Base-by-base conservation (phyloP, 495 filamentous ascomycete species). In the Barbatosphaeria neglecta region DNA sequence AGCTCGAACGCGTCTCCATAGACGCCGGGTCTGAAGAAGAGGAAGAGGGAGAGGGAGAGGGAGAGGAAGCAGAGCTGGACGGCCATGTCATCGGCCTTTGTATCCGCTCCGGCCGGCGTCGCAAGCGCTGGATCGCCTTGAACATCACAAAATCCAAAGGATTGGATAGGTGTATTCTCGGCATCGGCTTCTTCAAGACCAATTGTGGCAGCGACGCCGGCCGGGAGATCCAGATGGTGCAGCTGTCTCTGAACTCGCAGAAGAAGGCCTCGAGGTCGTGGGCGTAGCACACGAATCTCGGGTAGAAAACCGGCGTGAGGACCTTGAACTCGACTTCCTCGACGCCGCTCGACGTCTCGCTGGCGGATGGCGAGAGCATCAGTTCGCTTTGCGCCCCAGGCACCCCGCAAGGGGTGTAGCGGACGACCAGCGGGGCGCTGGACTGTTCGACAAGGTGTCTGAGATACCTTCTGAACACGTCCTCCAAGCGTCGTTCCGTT, bases 291-390 rank as follows among this genome's bases (percentile, higher is more conserved):
- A 75, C 70, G 39, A 83, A 72, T 39, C 70, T 63, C 37, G 72
- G 66, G 57, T 83, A 84, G 54, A 84, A 84, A 1, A 59, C 65
- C 1, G 81, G 78, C 0, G 72, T 78, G 1, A 78, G 59, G 16
- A 81, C 57, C 22, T 69, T 71, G 49, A 83, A 58, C 31, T 72
- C 67, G 2, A 78, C 20, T 13, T 63, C 41, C 11, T 68, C 50
- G 3, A 37, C 41, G 22, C 25, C n/a, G 3, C 18, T 25, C 6
- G 41, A 19, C n/a, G 45, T 25, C 27, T 47, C 19, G 43, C 28
- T 37, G 19, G 55, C 53, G 8, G 47, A 18, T 0, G 62, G 48
- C 8, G 65, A 70, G 17, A 61, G 55, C 43, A 71, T 64, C 24
- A 63, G 50, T 54, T 68, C 61, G 13, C 48, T 41, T 5, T 45